Evolutionary conservation across 352 stramenopile genomes (phyloP).

Genomic region (Albugo candida): DNA sequence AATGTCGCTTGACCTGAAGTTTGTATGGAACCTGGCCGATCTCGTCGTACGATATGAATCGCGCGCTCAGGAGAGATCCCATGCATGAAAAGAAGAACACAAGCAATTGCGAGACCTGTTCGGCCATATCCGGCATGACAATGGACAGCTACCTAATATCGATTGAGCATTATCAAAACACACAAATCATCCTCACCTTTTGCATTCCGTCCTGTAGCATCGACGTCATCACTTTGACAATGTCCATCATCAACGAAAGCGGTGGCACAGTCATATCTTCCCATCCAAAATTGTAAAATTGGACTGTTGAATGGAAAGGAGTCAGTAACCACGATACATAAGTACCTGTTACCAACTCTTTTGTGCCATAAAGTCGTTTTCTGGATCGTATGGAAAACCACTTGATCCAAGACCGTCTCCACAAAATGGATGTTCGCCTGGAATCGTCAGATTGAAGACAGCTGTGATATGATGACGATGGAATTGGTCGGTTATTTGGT

Average conservation of each 20-base stretch:
- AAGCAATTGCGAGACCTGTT: constrained; percentile 75
- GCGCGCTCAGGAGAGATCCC: constrained; percentile 43
- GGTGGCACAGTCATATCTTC: constrained; percentile 83
- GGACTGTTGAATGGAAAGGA: constrained; percentile 20
- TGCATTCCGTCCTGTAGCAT: constrained; percentile 43
- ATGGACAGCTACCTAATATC: constrained; percentile 54
- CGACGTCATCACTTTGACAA: constrained; percentile 68
- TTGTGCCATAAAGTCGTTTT: constrained; percentile 70
- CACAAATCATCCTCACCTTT: constrained; percentile 15
- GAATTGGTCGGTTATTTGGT: constrained; percentile 65
- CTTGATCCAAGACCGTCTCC: constrained; percentile 54
- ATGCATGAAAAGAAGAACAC: constrained; percentile 68
- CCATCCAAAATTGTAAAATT: constrained; percentile 84
- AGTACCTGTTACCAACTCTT: constrained; percentile 30
- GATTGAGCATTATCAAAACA: not conserved
- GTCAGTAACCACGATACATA: not conserved
- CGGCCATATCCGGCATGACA: constrained; percentile 79
- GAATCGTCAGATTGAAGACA: constrained; percentile 82
- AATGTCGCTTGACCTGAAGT: constrained; percentile 54
- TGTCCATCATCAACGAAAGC: constrained; percentile 71
- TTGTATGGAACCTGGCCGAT: constrained; percentile 59
- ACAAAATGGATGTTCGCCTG: constrained; percentile 81
- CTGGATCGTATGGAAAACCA: constrained; percentile 78
- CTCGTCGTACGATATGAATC: constrained; percentile 50
- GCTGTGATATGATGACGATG: constrained; percentile 63